A percentile compares a stretch with the other conserved stretches of the same genome.
phyloP scores from a whole-genome alignment of 371 early-diverging fungal genomes.

The Chytridiales sp. region DNA sequence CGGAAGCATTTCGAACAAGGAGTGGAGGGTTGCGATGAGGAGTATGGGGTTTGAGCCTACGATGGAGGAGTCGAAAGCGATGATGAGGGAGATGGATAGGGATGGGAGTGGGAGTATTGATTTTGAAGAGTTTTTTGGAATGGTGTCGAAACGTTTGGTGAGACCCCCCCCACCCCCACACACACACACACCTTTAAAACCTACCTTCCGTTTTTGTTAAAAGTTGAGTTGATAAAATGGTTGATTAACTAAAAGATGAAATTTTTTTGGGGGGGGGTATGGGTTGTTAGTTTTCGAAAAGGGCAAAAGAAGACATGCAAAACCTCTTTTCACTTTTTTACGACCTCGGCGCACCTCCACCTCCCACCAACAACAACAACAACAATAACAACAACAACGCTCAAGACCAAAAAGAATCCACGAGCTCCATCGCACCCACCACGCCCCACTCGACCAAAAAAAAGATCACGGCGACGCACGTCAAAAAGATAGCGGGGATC shows the following conservation, averaged over 20 bases:
- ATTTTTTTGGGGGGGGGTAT: too few species aligned
- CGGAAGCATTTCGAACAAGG: conserved; percentile 54
- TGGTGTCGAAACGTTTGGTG: conserved; percentile 37
- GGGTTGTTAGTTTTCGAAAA: conserved; percentile 8
- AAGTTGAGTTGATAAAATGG: not conserved
- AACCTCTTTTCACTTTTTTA: conserved; percentile 7
- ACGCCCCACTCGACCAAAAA: not conserved
- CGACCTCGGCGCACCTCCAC: not conserved
- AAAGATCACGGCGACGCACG: conserved; percentile 13
- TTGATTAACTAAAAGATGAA: not conserved
- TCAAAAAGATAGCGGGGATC: conserved; percentile 41
- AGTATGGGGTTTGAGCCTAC: conserved; percentile 51
- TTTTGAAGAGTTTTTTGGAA: conserved; percentile 43
- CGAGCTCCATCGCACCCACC: conserved; percentile 26
- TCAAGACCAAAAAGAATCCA: conserved; percentile 31
- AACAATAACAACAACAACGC: not conserved
- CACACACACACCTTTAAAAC: not conserved
- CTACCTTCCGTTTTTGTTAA: not conserved
- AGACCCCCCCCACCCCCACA: not conserved
- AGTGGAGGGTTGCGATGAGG: conserved; percentile 50
- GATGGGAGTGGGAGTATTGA: conserved; percentile 48
- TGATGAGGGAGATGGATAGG: conserved; percentile 45
- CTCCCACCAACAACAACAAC: not conserved
- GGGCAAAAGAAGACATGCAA: conserved; percentile 19
- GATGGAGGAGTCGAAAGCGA: conserved; percentile 44